phyloP scores from a whole-genome alignment of 768 basidiomycete species.

The Lyophyllum atratum region DNA sequence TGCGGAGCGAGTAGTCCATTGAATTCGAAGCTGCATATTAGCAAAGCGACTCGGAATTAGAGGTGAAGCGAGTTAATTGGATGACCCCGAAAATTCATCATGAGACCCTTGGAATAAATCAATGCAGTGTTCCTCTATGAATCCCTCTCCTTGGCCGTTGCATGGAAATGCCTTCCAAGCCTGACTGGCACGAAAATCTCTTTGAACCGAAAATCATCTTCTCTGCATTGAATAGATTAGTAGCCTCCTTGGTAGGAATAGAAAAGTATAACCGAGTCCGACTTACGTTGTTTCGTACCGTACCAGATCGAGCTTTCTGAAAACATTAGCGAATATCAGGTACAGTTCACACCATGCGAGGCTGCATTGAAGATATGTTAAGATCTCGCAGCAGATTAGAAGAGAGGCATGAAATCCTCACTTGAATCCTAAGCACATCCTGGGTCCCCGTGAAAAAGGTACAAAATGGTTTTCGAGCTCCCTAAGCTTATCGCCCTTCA shows the following conservation, averaged over 20 bases:
- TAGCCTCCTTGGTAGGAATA: neutral
- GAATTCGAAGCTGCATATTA: too few species aligned
- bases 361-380: neutral
- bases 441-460: constrained; percentile 24
- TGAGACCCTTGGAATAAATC: too few species aligned
- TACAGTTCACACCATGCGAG: constrained; percentile 9
- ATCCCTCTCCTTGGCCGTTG: neutral
- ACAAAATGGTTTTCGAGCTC: constrained; percentile 24
- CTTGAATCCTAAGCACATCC: constrained; percentile 9
- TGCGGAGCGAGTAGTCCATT: too few species aligned
- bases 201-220: neutral
- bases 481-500: constrained; percentile 14
- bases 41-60: too few species aligned
- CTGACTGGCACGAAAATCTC: neutral
- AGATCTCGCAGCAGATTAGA: too few species aligned
- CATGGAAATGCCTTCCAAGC: neutral
- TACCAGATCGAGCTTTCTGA: constrained; percentile 10
- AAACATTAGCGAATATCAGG: constrained; percentile 12
- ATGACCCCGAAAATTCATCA: too few species aligned
- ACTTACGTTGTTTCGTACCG: constrained; percentile 3
- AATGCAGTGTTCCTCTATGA: too few species aligned
- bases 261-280: neutral
- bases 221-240: neutral
- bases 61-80: too few species aligned
- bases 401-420: neutral